Conservation (phyloP, 208 protist species). For the Wallacemonas sp. region DNA sequence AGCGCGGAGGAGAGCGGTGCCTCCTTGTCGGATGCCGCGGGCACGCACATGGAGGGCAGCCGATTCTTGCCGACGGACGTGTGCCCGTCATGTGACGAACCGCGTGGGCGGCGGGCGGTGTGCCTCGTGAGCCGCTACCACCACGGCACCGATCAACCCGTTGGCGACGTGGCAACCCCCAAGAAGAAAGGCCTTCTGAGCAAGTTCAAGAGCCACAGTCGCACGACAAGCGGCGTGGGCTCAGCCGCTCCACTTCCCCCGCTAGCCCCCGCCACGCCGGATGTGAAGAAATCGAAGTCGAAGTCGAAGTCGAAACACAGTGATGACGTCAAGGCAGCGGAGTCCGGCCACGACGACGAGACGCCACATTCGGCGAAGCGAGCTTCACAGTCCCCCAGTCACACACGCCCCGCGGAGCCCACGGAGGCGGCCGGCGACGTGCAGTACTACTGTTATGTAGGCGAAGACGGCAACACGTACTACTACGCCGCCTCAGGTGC, state of each 20-base stretch:
- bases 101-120: slow-evolving; percentile 38
- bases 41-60: slow-evolving; percentile 45
- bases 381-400: slow-evolving; percentile 4
- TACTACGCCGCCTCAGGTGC: slow-evolving; percentile 28
- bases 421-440: slow-evolving; percentile 4
- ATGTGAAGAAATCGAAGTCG: neutral
- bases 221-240: neutral
- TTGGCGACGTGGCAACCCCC: neutral
- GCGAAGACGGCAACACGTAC: slow-evolving; percentile 47
- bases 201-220: slow-evolving; percentile 8
- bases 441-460: slow-evolving; percentile 61
- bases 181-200: slow-evolving; percentile 1
- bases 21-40: neutral
- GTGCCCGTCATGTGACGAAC: slow-evolving; percentile 35
- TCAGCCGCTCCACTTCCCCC: neutral
- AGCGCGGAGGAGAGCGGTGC: neutral
- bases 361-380: slow-evolving; percentile 5
- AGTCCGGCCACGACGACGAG: neutral
- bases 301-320: neutral
- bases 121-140: slow-evolving; percentile 43
- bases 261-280: neutral
- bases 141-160: slow-evolving; percentile 45
- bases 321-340: neutral
- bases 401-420: neutral
- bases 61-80: slow-evolving; percentile 24